These are phyloP conservation scores for Annona cherimola DNA, from an alignment of 164 flowering plant genomes.

Conservation along the genomic window DNA sequence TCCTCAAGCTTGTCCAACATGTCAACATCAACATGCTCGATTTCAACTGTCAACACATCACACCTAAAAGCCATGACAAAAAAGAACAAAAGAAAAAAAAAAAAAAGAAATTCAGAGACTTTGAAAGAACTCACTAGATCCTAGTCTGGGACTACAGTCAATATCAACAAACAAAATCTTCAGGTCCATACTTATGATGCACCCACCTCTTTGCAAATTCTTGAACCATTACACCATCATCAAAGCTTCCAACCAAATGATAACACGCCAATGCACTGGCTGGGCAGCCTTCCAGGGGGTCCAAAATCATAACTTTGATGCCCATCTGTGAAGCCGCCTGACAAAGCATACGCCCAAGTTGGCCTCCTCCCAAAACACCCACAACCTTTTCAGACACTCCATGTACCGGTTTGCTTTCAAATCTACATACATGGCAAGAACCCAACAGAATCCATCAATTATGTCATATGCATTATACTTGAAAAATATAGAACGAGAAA, in stretches of 20 bases:
- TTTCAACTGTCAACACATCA: constrained; percentile 83
- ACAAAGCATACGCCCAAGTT: constrained; percentile 91
- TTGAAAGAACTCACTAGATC: no score
- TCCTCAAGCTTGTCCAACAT: constrained; percentile 85
- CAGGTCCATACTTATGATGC: not conserved
- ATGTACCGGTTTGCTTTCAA: constrained; percentile 36
- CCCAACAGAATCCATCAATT: not conserved
- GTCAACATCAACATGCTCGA: constrained; percentile 88
- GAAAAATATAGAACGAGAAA: not conserved
- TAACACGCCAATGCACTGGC: constrained; percentile 55
- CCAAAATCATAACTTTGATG: constrained; percentile 67
- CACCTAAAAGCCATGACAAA: constrained; percentile 49
- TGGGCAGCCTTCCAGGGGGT: constrained; percentile 82
- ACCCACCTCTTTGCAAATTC: constrained; percentile 82
- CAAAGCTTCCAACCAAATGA: constrained; percentile 87
- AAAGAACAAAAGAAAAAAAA: no score
- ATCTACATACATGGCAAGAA: constrained; percentile 26
- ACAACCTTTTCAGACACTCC: constrained; percentile 66
- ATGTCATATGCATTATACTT: no score
- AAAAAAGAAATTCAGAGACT: no score
- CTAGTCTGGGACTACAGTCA: no score
- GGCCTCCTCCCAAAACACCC: constrained; percentile 97
- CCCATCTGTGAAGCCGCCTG: constrained; percentile 95
- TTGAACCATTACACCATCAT: constrained; percentile 69
- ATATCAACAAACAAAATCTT: not conserved